Evolutionary conservation across 768 basidiomycete species (phyloP).

Genomic region (Hygrophoropsis aurantiaca): DNA sequence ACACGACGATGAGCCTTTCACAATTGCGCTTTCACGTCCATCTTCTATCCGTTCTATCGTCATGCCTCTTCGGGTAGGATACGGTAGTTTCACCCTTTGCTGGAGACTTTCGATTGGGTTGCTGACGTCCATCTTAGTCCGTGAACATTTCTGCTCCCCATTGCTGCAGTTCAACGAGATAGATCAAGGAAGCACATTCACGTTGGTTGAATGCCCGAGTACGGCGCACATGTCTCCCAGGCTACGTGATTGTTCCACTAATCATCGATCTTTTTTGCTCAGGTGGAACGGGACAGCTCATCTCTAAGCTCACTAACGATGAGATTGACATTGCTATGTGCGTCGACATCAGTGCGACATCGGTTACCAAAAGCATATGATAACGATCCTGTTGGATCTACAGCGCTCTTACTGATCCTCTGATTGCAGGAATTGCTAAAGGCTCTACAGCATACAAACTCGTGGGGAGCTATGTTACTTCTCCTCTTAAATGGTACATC

Average conservation of each 20-base stretch:
- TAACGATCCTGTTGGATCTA: slow-evolving; percentile 5
- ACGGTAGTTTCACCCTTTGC: slow-evolving; percentile 16
- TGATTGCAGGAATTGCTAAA: slow-evolving; percentile 92
- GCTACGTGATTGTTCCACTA: slow-evolving; percentile 15
- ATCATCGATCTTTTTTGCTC: slow-evolving; percentile 1
- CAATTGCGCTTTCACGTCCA: not conserved
- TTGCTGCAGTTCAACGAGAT: slow-evolving; percentile 78
- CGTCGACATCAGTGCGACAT: slow-evolving; percentile 17
- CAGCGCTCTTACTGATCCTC: slow-evolving; percentile 86
- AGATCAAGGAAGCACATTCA: slow-evolving; percentile 73
- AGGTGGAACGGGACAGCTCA: slow-evolving; percentile 88
- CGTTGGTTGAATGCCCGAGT: slow-evolving; percentile 89
- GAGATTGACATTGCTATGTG: slow-evolving; percentile 86
- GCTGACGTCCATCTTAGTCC: slow-evolving; percentile 40
- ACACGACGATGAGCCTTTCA: not conserved
- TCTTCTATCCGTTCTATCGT: not conserved
- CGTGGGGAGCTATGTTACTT: slow-evolving; percentile 87
- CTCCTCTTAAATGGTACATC: slow-evolving; percentile 86
- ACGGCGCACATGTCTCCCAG: slow-evolving; percentile 16
- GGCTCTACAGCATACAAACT: slow-evolving; percentile 87
- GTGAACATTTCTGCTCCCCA: slow-evolving; percentile 91
- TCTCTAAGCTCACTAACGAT: slow-evolving; percentile 68
- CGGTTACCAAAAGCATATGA: not conserved
- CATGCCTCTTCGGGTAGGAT: slow-evolving; percentile 33
- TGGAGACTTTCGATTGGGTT: not conserved